A percentile compares a stretch with the other conserved stretches of the same genome.
Conservation (phyloP, 1,139 yeast species). For the Candida sp. region DNA sequence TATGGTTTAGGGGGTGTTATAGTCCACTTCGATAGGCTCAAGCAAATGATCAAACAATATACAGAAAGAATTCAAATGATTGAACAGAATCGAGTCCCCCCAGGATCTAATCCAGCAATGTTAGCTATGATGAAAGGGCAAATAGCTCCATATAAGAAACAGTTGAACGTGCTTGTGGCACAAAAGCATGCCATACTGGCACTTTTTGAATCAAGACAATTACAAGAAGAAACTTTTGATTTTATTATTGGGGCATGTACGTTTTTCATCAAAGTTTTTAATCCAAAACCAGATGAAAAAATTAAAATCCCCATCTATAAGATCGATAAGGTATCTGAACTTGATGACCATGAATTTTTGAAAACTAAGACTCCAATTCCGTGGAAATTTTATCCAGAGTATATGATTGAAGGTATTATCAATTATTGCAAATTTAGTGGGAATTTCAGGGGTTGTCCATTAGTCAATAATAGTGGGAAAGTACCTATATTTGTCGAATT, state of each 20-base stretch:
- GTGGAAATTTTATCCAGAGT: conserved; percentile 85
- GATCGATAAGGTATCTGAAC: conserved; percentile 42
- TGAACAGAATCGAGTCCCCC: conserved; percentile 25
- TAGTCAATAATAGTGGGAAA: conserved; percentile 49
- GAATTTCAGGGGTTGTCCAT: conserved; percentile 57
- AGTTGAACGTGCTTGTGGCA: conserved; percentile 37
- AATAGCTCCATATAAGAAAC: conserved; percentile 43
- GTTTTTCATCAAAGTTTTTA: conserved; percentile 68
- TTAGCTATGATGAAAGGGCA: conserved; percentile 30
- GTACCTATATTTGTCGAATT: conserved; percentile 66
- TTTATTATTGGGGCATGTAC: conserved; percentile 73
- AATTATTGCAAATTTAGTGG: conserved; percentile 68
- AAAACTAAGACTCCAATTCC: conserved; percentile 68
- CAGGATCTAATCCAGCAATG: conserved; percentile 28
- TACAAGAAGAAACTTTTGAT: conserved; percentile 70
- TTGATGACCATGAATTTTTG: conserved; percentile 69
- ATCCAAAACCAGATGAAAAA: conserved; percentile 57
- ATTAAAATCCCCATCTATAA: conserved; percentile 67
- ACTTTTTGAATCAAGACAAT: conserved; percentile 49
- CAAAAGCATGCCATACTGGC: conserved; percentile 55
- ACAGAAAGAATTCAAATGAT: conserved; percentile 50
- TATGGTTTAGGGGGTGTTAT: conserved; percentile 86
- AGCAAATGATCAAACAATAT: conserved; percentile 49
- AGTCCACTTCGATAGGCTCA: conserved; percentile 53
- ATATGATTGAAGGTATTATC: conserved; percentile 77